Evolutionary conservation across 2,329 filamentous ascomycete genomes (phyloP).

Genomic region (Cordyceps cicadae): DNA sequence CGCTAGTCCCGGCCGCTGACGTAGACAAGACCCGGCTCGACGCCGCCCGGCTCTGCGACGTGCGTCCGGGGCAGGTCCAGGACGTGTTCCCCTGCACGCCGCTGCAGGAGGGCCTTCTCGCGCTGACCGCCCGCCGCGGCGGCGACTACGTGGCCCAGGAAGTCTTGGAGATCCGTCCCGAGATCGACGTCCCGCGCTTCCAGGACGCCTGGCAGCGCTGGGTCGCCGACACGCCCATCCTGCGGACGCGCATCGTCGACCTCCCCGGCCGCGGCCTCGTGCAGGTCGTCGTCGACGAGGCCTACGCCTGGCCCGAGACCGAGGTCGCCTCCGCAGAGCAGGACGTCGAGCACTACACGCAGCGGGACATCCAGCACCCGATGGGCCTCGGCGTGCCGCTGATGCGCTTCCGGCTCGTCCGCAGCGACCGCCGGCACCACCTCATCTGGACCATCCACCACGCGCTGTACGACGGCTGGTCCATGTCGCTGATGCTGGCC

Average conservation of each 20-base stretch:
- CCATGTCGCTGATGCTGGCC: conserved; percentile 29
- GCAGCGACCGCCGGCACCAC: not conserved
- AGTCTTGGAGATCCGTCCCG: conserved; percentile 12
- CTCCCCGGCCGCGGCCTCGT: not conserved
- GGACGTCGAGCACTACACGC: not conserved
- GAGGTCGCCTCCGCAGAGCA: not conserved
- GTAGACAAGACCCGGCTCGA: not conserved
- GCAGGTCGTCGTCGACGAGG: conserved; percentile 1
- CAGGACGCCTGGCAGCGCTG: conserved; percentile 14
- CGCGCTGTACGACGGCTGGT: conserved; percentile 46
- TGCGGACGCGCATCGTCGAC: conserved; percentile 12
- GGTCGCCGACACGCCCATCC: conserved; percentile 11
- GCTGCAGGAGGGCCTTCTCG: conserved; percentile 17
- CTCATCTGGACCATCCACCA: conserved; percentile 25
- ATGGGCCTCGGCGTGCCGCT: conserved; percentile 15
- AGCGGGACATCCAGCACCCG: not conserved
- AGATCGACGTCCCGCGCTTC: conserved; percentile 12
- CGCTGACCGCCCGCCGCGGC: conserved; percentile 12
- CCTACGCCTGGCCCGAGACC: not conserved
- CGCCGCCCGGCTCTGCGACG: conserved; percentile 12
- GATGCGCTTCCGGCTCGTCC: conserved; percentile 11
- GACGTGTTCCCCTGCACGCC: conserved; percentile 19
- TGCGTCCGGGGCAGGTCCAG: conserved; percentile 11
- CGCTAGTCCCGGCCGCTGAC: not conserved
- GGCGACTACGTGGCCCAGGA: conserved; percentile 15